Conservation (phyloP, 805 yeast genomes). For the Sugiyamaella americana region DNA sequence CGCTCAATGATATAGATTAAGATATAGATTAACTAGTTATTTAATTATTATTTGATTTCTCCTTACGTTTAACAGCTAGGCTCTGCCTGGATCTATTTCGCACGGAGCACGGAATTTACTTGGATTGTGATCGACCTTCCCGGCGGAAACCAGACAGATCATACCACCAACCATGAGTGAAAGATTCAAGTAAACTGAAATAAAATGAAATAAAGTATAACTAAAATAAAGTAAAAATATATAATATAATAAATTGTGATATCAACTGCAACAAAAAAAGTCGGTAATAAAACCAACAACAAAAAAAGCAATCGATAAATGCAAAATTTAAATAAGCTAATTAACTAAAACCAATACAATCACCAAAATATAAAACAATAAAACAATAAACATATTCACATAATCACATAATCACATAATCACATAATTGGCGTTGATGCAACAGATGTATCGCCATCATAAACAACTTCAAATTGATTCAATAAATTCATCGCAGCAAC, state of each 20-base stretch:
- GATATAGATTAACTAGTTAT: no score
- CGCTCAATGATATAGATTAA: neutral
- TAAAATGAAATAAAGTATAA: no score
- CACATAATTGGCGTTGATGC: constrained; percentile 14
- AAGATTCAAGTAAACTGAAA: no score
- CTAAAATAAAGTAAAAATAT: neutral
- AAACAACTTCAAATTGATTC: constrained; percentile 9
- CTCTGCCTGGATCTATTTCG: no score
- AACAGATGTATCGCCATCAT: constrained; percentile 18
- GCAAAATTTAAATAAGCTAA: neutral
- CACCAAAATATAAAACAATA: neutral
- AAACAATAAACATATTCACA: neutral
- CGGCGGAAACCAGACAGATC: no score
- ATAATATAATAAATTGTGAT: no score
- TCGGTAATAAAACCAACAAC: neutral
- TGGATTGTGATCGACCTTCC: no score
- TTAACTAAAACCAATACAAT: neutral
- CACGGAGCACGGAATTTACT: no score
- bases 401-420: no score
- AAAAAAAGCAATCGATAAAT: neutral
- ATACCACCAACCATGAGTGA: no score
- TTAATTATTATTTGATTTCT: no score
- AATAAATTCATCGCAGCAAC: constrained; percentile 20
- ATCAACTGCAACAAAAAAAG: neutral
- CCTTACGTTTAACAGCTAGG: no score